Conservation (phyloP, 352 stramenopile genomes). For the Lagenidium giganteum region DNA sequence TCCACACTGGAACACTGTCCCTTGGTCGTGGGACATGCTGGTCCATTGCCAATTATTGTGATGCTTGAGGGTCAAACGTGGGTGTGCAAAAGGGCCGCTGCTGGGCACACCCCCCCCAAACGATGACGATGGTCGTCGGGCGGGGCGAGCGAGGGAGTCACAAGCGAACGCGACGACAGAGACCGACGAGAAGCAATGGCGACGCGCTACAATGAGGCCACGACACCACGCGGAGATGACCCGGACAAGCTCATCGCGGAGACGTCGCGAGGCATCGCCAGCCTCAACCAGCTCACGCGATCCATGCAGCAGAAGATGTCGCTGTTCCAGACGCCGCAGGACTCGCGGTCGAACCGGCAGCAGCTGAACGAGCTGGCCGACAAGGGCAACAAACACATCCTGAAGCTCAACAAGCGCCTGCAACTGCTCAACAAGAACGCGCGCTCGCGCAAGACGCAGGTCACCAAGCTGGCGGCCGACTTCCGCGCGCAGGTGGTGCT, state of each 20-base stretch:
- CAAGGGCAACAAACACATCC: constrained; percentile 52
- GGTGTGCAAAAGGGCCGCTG: too few species aligned
- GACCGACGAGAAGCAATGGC: constrained; percentile 4
- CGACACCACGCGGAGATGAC: too few species aligned
- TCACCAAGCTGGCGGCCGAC: constrained; percentile 49
- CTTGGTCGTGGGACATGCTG: too few species aligned
- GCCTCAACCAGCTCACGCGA: constrained; percentile 56
- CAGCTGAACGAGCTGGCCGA: constrained; percentile 56
- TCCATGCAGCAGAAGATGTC: constrained; percentile 60
- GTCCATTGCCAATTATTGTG: too few species aligned
- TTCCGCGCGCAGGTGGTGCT: constrained; percentile 61
- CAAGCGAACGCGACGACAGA: too few species aligned
- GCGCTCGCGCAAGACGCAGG: constrained; percentile 38
- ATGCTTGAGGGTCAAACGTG: too few species aligned
- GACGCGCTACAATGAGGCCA: too few species aligned
- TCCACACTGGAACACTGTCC: too few species aligned
- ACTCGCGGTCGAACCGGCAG: constrained; percentile 54
- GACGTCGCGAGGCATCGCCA: constrained; percentile 49
- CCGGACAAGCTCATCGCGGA: constrained; percentile 42
- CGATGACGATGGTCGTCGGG: too few species aligned
- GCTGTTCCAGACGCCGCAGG: constrained; percentile 49
- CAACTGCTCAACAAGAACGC: constrained; percentile 36
- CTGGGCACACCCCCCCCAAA: too few species aligned
- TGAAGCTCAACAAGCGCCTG: constrained; percentile 48
- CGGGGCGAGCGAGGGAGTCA: too few species aligned